Percentiles rank a stretch among this genome's conserved stretches.
Evolutionary conservation across 2,329 filamentous ascomycete genomes (phyloP).

Genomic region (Stemphylium vesicarium): DNA sequence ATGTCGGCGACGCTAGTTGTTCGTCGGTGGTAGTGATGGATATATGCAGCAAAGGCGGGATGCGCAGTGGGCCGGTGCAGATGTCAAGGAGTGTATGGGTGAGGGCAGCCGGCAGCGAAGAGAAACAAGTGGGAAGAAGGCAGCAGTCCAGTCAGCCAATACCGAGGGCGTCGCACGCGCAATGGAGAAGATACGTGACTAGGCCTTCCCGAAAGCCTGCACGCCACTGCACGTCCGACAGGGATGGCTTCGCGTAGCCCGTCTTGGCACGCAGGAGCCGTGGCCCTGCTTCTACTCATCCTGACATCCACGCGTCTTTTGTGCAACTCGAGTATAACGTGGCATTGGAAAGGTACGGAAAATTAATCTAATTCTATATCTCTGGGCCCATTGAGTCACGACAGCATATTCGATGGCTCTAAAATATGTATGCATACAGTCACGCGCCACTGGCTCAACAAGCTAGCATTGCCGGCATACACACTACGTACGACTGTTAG

Average conservation of each 20-base stretch:
- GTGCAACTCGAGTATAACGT: too few relatives aligned
- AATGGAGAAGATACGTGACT: slow-evolving; percentile 22
- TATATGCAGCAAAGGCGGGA: slow-evolving; percentile 5
- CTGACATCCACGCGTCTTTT: neutral
- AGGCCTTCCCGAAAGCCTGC: slow-evolving; percentile 19
- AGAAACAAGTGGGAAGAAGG: slow-evolving; percentile 18
- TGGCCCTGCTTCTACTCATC: neutral
- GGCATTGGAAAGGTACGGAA: too few relatives aligned
- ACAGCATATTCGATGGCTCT: too few relatives aligned
- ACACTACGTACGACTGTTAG: too few relatives aligned
- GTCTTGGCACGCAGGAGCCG: slow-evolving; percentile 10
- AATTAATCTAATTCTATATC: too few relatives aligned
- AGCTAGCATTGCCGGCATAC: too few relatives aligned
- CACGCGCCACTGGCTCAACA: too few relatives aligned
- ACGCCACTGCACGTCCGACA: slow-evolving; percentile 28
- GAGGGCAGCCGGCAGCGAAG: slow-evolving; percentile 9
- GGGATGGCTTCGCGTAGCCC: slow-evolving; percentile 21
- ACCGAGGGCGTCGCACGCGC: slow-evolving; percentile 19
- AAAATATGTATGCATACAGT: too few relatives aligned
- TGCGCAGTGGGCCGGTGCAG: slow-evolving; percentile 13
- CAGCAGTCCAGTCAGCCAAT: slow-evolving; percentile 26
- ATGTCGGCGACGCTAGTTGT: slow-evolving; percentile 25
- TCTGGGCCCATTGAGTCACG: too few relatives aligned
- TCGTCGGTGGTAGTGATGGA: slow-evolving; percentile 6
- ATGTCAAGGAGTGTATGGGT: slow-evolving; percentile 22